phyloP scores from a whole-genome alignment of 306 rosid genomes.

The Malus sylvestris region DNA sequence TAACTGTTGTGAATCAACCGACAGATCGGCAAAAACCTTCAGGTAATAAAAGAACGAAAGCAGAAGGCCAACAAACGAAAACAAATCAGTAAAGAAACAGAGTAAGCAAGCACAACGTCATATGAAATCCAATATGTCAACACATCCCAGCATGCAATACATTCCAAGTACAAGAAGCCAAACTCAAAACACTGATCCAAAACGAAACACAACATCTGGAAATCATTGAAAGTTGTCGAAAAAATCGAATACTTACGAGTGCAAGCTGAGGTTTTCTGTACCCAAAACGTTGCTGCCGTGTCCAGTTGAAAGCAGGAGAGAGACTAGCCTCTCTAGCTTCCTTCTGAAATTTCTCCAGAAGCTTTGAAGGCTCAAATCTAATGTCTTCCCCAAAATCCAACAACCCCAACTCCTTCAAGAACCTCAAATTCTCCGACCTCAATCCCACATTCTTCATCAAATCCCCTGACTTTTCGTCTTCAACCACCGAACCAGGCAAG shows the following conservation, averaged over 20 bases:
- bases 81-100: not conserved
- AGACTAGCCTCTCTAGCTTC: slow-evolving; percentile 31
- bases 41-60: slow-evolving; percentile 6
- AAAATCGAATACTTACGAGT: slow-evolving; percentile 46
- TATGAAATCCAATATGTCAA: not conserved
- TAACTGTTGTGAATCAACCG: slow-evolving; percentile 73
- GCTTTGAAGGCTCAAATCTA: slow-evolving; percentile 54
- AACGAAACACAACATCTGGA: not conserved
- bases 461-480: slow-evolving; percentile 27
- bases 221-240: not conserved
- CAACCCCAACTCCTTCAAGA: slow-evolving; percentile 38
- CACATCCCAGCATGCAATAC: not conserved
- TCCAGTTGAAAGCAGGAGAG: slow-evolving; percentile 32
- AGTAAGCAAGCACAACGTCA: not conserved
- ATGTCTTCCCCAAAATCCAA: slow-evolving; percentile 69
- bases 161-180: not conserved
- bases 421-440: slow-evolving; percentile 34
- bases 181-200: slow-evolving; percentile 12
- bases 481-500: slow-evolving; percentile 73
- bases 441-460: slow-evolving; percentile 30
- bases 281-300: slow-evolving; percentile 42
- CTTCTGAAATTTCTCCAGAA: slow-evolving; percentile 55
- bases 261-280: slow-evolving; percentile 88
- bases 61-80: not conserved
- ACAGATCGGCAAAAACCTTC: slow-evolving; percentile 80